Base-by-base conservation (phyloP, 75 land plant genomes). In the Cupressus sempervirens region DNA sequence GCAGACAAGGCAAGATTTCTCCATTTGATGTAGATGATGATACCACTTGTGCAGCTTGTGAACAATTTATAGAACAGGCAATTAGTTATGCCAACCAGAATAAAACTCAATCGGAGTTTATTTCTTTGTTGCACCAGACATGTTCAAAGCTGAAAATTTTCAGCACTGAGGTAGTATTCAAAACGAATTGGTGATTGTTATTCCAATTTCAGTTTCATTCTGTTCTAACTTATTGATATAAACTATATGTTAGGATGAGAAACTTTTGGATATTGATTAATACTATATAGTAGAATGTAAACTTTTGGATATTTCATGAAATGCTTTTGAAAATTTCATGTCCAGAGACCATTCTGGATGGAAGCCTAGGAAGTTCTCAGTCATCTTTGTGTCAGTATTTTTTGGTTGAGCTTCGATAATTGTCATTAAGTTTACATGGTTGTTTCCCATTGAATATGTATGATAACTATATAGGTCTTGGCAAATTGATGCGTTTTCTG, bases 61-160 rank as follows among this genome's bases (percentile, higher is more conserved):
- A 90, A 73, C 68, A 88, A 30, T 86, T 80, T 80, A 67, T 85
- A 80, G 36, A 83, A 52, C 65, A 86, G 26, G 88, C 90, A 53
- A 35, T 90, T 40, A 15, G 80, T 41, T 88, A 86, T 56, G 86
- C 87, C 77, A 34, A 23, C 41, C 82, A 88, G 34, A 88, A 92
- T 80, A 70, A 87, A 82, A 90, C 93, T 38, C 93, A 90, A 38
- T 84, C 81, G 68, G 87, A 87, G 86, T 54, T 92, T 26, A 86
- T 88, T 53, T 38, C 67, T 2, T 14, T 54, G 1, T 91, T 90
- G 80, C 91, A 87, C 80, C n/a, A 84, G 34, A 77, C 83, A 30
- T 92, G 91, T 83, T 86, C 88, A 72, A 81, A 48, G 18, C 15
- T 89, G 35, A 85, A 9, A 38, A 58, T 86, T 48, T 86, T 86